These are phyloP conservation scores for Aspergillus fructus DNA, from an alignment of 2,329 filamentous ascomycete genomes.

Conservation along the genomic window DNA sequence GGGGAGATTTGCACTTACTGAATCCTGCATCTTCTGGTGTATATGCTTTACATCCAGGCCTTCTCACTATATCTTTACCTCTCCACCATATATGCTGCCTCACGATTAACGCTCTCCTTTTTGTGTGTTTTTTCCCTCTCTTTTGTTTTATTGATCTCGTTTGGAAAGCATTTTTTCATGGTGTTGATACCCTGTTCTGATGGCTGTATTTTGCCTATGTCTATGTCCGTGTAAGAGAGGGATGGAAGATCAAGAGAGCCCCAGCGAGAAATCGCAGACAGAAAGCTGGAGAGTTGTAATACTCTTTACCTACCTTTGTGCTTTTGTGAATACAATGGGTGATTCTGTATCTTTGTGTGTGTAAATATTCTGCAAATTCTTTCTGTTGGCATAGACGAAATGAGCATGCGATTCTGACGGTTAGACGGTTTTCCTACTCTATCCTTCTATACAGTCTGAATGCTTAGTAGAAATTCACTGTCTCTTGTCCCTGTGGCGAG, in stretches of 20 bases:
- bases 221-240: not conserved
- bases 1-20: slow-evolving; percentile 10
- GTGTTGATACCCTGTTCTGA: slow-evolving; percentile 45
- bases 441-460: not conserved
- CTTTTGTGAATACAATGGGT: slow-evolving; percentile 7
- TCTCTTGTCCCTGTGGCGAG: too few species aligned
- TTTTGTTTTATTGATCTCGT: slow-evolving; percentile 13
- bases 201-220: slow-evolving; percentile 24
- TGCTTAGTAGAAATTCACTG: too few species aligned
- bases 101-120: slow-evolving; percentile 32
- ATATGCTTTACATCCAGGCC: slow-evolving; percentile 23
- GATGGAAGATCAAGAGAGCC: slow-evolving; percentile 10
- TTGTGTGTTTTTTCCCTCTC: slow-evolving; percentile 6
- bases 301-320: not conserved
- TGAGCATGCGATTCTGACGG: slow-evolving; percentile 17
- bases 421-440: not conserved
- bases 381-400: slow-evolving; percentile 33
- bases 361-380: slow-evolving; percentile 19
- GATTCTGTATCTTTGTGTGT: slow-evolving; percentile 15
- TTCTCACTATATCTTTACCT: not conserved
- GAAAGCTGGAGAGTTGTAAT: not conserved
- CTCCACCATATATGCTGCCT: slow-evolving; percentile 31
- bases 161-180: slow-evolving; percentile 40
- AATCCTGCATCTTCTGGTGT: slow-evolving; percentile 23
- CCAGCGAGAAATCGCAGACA: not conserved